Conservation (phyloP, 345 rosid species). For the Leavenworthia alabamica region DNA sequence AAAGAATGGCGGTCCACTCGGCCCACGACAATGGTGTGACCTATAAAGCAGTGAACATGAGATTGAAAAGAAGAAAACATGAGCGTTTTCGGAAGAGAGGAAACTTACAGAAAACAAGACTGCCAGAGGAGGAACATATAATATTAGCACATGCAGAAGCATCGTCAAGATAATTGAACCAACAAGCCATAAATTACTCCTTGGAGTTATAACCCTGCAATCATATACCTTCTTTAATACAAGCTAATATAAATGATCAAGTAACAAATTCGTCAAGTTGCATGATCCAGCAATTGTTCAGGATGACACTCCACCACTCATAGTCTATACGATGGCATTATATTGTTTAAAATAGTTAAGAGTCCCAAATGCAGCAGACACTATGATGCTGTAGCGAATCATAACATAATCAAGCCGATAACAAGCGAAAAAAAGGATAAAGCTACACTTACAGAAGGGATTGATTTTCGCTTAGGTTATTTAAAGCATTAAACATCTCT, state of each 20-base stretch:
- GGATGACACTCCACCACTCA: constrained; percentile 3
- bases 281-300: background rate
- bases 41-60: constrained; percentile 42
- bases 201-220: constrained; percentile 84
- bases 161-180: constrained; percentile 85
- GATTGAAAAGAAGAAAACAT: background rate
- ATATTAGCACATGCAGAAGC: constrained; percentile 77
- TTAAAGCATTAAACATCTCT: constrained; percentile 98
- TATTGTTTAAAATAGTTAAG: background rate
- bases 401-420: background rate
- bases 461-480: constrained; percentile 97
- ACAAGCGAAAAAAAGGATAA: constrained; percentile 1
- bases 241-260: background rate
- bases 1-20: constrained; percentile 76
- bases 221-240: constrained; percentile 15
- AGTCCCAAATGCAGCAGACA: background rate
- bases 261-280: background rate
- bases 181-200: constrained; percentile 99
- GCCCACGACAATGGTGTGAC: constrained; percentile 92
- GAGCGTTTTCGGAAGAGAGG: constrained; percentile 6
- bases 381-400: background rate
- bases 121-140: constrained; percentile 78
- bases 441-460: constrained; percentile 73
- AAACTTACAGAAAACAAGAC: constrained; percentile 88
- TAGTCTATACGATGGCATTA: background rate